Evolutionary conservation across 1,139 yeast genomes (phyloP).

Genomic region (Eremothecium gossypii): DNA sequence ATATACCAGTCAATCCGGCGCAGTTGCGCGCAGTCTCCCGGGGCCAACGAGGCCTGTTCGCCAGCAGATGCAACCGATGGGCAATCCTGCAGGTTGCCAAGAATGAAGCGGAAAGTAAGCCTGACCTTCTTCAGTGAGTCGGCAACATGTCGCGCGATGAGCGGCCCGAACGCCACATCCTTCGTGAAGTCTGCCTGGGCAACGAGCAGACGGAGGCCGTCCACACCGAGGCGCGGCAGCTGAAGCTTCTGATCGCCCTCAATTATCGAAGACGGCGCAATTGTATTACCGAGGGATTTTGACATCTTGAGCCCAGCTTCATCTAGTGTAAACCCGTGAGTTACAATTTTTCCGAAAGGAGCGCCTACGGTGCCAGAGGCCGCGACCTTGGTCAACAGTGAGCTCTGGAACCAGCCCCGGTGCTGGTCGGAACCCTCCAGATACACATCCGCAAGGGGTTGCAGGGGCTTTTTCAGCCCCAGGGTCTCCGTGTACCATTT

Average conservation of each 20-base stretch:
- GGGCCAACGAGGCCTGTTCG: constrained; percentile 24
- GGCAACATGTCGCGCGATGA: constrained; percentile 63
- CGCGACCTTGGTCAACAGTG: constrained; percentile 70
- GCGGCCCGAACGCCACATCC: constrained; percentile 70
- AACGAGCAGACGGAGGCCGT: constrained; percentile 84
- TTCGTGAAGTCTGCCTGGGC: constrained; percentile 81
- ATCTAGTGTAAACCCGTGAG: constrained; percentile 91
- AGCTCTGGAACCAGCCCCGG: constrained; percentile 98
- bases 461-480: constrained; percentile 21
- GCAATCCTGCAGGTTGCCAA: constrained; percentile 55
- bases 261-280: constrained; percentile 59
- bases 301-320: constrained; percentile 87
- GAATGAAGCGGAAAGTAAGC: constrained; percentile 66
- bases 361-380: constrained; percentile 34
- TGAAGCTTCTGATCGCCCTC: constrained; percentile 50
- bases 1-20: constrained; percentile 57
- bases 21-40: constrained; percentile 29
- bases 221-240: constrained; percentile 74
- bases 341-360: constrained; percentile 68
- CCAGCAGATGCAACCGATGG: constrained; percentile 5
- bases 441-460: constrained; percentile 60
- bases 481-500: constrained; percentile 31
- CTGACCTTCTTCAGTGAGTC: constrained; percentile 76
- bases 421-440: constrained; percentile 96
- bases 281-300: constrained; percentile 78